These are phyloP conservation scores for Hirsutella minnesotensis DNA, from an alignment of 2,329 filamentous ascomycete genomes.

Conservation along the genomic window DNA sequence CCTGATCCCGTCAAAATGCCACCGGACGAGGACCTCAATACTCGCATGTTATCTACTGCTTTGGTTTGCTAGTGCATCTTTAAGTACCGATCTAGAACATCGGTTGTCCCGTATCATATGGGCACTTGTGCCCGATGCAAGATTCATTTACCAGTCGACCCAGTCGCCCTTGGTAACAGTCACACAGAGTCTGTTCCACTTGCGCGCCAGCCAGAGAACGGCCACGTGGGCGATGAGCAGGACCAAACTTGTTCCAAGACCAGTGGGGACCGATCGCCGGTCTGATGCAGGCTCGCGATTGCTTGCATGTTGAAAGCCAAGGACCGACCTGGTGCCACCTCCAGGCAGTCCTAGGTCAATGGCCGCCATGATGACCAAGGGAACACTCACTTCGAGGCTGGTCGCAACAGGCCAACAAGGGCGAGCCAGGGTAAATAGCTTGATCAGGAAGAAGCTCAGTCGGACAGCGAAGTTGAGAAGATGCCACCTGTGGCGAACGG, in stretches of 20 bases:
- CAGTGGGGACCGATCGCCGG: slow-evolving; percentile 12
- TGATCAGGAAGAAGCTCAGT: slow-evolving; percentile 53
- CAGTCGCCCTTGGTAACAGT: slow-evolving; percentile 14
- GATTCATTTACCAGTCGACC: slow-evolving; percentile 14
- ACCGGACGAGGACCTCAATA: no score
- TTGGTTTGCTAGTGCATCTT: no score
- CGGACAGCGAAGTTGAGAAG: slow-evolving; percentile 28
- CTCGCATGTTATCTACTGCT: no score
- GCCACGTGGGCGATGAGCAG: slow-evolving; percentile 21
- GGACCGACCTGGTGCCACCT: slow-evolving; percentile 2
- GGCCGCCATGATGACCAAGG: slow-evolving; percentile 56
- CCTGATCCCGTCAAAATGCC: no score
- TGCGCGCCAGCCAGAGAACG: slow-evolving; percentile 21
- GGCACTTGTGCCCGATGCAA: no score
- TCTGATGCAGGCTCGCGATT: slow-evolving; percentile 8
- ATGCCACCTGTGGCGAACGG: slow-evolving; percentile 16
- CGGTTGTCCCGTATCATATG: no score
- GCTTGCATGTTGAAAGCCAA: slow-evolving; percentile 5
- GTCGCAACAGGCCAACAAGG: slow-evolving; percentile 63
- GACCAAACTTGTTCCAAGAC: slow-evolving; percentile 17
- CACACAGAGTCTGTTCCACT: slow-evolving; percentile 22
- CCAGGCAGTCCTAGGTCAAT: slow-evolving; percentile 44
- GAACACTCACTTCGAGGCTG: slow-evolving; percentile 52
- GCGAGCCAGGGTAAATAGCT: slow-evolving; percentile 51
- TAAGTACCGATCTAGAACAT: no score